Evolutionary conservation across 1,284 basidiomycete species (phyloP).

Genomic region (Spongispora temasekensis): DNA sequence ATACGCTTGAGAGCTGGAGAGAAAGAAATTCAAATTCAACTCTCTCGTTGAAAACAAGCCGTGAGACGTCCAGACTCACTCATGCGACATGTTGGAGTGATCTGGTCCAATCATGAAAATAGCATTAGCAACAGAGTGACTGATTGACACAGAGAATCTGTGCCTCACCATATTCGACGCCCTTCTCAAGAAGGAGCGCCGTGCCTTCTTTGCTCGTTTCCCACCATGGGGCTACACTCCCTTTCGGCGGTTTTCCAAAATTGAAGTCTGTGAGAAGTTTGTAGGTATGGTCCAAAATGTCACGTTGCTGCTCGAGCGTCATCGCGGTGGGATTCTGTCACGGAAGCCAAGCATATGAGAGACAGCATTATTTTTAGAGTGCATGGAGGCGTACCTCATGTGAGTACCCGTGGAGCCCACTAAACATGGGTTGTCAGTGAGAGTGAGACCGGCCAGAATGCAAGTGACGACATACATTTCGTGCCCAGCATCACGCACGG

Average conservation of each 20-base stretch:
- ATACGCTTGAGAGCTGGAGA: constrained; percentile 63
- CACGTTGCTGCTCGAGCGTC: constrained; percentile 67
- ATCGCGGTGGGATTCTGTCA: constrained; percentile 63
- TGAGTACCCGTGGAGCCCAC: constrained; percentile 74
- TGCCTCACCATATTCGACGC: constrained; percentile 68
- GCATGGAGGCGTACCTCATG: constrained; percentile 58
- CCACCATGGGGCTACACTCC: constrained; percentile 79
- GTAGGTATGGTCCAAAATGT: constrained; percentile 71
- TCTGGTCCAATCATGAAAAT: constrained; percentile 42
- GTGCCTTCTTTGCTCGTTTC: constrained; percentile 73
- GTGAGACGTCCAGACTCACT: constrained; percentile 39
- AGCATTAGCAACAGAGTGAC: constrained; percentile 7
- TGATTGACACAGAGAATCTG: neutral
- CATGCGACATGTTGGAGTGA: constrained; percentile 68
- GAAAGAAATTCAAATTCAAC: no score
- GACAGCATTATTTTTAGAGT: neutral
- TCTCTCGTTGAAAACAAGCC: neutral
- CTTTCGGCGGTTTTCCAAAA: constrained; percentile 65
- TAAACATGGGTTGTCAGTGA: constrained; percentile 21
- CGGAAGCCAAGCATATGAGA: neutral
- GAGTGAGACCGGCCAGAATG: neutral
- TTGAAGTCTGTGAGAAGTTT: constrained; percentile 70
- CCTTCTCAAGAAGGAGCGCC: constrained; percentile 69
- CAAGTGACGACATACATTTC: constrained; percentile 49
- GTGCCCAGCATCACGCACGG: constrained; percentile 68